A percentile compares a stretch with the other conserved stretches of the same genome.
Evolutionary conservation across 2,329 filamentous ascomycete genomes (phyloP).

Genomic region (Zasmidium cellare): DNA sequence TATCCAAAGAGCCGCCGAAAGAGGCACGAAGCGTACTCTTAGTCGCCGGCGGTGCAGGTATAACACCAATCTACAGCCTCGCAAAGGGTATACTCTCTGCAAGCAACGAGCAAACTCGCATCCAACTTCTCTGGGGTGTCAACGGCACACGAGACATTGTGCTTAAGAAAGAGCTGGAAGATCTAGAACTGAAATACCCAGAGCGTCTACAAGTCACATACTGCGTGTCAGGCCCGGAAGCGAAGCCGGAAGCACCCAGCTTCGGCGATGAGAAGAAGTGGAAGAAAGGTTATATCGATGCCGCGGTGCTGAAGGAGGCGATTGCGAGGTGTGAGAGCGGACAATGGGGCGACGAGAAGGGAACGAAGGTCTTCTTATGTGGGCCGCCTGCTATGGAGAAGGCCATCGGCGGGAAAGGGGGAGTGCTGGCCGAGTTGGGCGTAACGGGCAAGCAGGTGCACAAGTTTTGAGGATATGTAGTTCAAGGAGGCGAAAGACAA

Average conservation of each 20-base stretch:
- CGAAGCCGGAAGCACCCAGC: slow-evolving; percentile 18
- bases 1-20: slow-evolving; percentile 14
- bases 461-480: slow-evolving; percentile 45
- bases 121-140: slow-evolving; percentile 67
- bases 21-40: slow-evolving; percentile 51
- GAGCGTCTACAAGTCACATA: slow-evolving; percentile 60
- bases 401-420: slow-evolving; percentile 54
- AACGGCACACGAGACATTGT: slow-evolving; percentile 65
- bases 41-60: slow-evolving; percentile 70
- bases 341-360: slow-evolving; percentile 34
- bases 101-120: slow-evolving; percentile 60
- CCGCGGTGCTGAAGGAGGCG: slow-evolving; percentile 55
- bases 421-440: slow-evolving; percentile 59
- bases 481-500: not conserved
- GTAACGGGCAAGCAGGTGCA: slow-evolving; percentile 58
- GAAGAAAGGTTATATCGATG: slow-evolving; percentile 59
- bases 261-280: slow-evolving; percentile 40
- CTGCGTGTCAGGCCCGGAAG: slow-evolving; percentile 53
- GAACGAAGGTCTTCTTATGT: slow-evolving; percentile 66
- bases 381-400: slow-evolving; percentile 68
- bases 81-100: slow-evolving; percentile 42
- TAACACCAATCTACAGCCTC: slow-evolving; percentile 62
- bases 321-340: slow-evolving; percentile 39
- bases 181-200: slow-evolving; percentile 51
- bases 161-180: slow-evolving; percentile 56